Conservation (phyloP, 352 stramenopile genomes). For the Globisporangium spinosum region DNA sequence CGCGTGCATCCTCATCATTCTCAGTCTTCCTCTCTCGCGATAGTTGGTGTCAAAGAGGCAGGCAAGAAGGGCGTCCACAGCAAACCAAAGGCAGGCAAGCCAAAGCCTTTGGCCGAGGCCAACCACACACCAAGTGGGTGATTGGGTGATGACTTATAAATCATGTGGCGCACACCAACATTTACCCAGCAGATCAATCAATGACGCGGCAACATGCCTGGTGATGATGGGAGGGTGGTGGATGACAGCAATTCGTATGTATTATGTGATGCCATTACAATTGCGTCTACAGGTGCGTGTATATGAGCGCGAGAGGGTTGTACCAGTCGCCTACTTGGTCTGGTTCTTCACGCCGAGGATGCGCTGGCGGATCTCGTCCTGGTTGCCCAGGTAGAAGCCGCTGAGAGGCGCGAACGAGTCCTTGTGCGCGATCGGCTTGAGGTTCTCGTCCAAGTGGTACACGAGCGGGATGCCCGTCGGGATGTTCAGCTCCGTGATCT, state of each 20-base stretch:
- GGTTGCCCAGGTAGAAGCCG: constrained; percentile 90
- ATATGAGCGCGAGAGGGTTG: background rate
- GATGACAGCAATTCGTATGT: background rate
- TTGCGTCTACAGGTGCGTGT: background rate
- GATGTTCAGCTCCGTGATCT: constrained; percentile 95
- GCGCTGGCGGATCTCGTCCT: constrained; percentile 93
- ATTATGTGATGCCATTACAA: background rate
- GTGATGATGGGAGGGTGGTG: background rate
- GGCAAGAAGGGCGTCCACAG: background rate
- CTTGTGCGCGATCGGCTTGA: constrained; percentile 78
- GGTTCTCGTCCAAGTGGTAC: constrained; percentile 87
- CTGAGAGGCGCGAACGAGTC: constrained; percentile 84
- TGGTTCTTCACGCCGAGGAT: constrained; percentile 98
- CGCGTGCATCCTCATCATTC: constrained; percentile 51
- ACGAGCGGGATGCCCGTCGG: constrained; percentile 88
- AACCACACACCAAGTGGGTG: constrained; percentile 2
- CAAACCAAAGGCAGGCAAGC: constrained; percentile 4
- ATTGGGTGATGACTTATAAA: background rate
- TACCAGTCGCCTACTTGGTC: constrained; percentile 84
- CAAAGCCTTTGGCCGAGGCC: background rate
- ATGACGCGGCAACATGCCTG: background rate
- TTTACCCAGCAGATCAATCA: background rate
- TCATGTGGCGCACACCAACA: background rate
- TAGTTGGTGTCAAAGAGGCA: constrained; percentile 1
- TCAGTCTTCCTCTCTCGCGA: constrained; percentile 9